Base-by-base conservation (phyloP, 2,329 filamentous ascomycete species). In the Xylaria sp. region DNA sequence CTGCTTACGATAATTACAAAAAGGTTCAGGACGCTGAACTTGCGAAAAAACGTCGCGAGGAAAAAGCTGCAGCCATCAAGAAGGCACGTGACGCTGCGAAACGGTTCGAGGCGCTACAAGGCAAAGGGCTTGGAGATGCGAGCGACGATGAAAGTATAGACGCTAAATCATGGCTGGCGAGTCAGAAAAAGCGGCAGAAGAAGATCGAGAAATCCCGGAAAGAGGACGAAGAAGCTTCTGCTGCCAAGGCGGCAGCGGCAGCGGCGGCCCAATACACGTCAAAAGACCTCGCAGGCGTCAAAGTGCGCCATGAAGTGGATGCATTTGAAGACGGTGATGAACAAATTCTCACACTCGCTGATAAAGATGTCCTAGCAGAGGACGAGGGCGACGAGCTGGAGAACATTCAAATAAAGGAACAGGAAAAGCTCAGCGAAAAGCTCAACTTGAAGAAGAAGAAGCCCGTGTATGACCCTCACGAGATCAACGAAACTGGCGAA, bases 281-380 rank as follows among this genome's bases (percentile, higher is more conserved):
- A 4, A 91, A 91, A 68, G 94, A 98, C 77, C 84, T 98, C 57
- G 91, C 93, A 0, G 96, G 95, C 43, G 90, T 99, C 74, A 96
- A 93, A 78, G 95, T 99, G 60, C 94, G 90, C 4, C 96, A 99
- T 78, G 93, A 97, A 78, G 81, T 94, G 66, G 88, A 88, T 4
- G 88, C 92, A 25, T 95, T 99, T 70, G 89, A 93, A 28, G 93
- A 93, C 60, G 91, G 88, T 20, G 90, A 93, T 67, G 94, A 97
- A 67, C 94, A 98, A 77, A 89, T 99, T 36, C 84, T 99, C 61
- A 97, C 95, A 0, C 86, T 99, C n/a, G 97, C 97, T 77, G 96
- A 99, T 80, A 88, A 92, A 0, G 93, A 92, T 0, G 93, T 99
- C 63, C 88, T 94, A 57, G 76, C 72, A n/a, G 89, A 93, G 36